phyloP scores from a whole-genome alignment of 2,329 filamentous ascomycete species.

The Pseudogymnoascus sp. region DNA sequence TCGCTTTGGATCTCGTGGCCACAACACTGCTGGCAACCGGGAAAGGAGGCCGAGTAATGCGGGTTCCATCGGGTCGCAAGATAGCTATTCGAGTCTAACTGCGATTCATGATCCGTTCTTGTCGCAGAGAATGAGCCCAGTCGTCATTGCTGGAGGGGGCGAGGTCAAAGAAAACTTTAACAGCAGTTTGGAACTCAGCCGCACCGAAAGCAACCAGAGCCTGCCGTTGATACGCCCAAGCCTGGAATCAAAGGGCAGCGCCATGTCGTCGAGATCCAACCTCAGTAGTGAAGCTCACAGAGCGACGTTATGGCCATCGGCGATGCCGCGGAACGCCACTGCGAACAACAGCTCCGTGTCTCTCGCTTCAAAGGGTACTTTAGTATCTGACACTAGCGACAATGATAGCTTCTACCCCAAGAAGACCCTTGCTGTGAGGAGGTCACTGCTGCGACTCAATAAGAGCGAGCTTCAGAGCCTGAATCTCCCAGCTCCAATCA shows the following conservation, averaged over 20 bases:
- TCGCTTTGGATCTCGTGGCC: slow-evolving; percentile 45
- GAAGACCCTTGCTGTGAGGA: slow-evolving; percentile 47
- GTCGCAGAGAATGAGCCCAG: slow-evolving; percentile 55
- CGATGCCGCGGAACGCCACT: slow-evolving; percentile 34
- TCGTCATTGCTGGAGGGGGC: slow-evolving; percentile 56
- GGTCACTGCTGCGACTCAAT: slow-evolving; percentile 47
- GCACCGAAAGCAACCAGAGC: slow-evolving; percentile 46
- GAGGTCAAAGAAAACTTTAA: slow-evolving; percentile 56
- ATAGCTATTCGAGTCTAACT: slow-evolving; percentile 39
- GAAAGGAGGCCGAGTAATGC: slow-evolving; percentile 30
- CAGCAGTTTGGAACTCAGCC: slow-evolving; percentile 39
- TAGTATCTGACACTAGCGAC: slow-evolving; percentile 47
- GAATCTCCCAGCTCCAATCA: slow-evolving; percentile 47
- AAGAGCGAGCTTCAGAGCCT: slow-evolving; percentile 37
- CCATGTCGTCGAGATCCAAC: slow-evolving; percentile 18
- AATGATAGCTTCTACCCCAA: slow-evolving; percentile 43
- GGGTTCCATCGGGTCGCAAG: slow-evolving; percentile 40
- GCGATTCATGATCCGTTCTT: slow-evolving; percentile 49
- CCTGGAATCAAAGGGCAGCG: slow-evolving; percentile 35
- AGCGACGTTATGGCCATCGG: slow-evolving; percentile 47
- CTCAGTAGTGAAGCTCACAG: slow-evolving; percentile 32
- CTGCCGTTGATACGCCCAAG: slow-evolving; percentile 35
- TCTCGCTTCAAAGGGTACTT: slow-evolving; percentile 11
- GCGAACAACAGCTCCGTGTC: slow-evolving; percentile 8
- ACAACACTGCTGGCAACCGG: slow-evolving; percentile 46